Evolutionary conservation across 2,329 filamentous ascomycete species (phyloP).

Genomic region (Elsinoe ampelina): DNA sequence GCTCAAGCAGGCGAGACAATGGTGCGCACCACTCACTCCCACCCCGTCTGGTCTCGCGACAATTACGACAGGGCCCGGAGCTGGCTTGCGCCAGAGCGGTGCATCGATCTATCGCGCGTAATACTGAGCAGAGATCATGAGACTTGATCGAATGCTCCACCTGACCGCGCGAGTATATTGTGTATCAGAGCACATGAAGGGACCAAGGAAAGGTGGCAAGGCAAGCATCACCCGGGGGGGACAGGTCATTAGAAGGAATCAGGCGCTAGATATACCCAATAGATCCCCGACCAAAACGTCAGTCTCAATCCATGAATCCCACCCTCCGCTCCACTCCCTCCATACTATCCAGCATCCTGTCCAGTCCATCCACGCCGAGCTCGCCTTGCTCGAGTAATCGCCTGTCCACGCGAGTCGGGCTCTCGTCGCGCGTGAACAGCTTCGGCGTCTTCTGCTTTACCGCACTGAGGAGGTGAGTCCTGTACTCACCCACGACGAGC

Average conservation of each 20-base stretch:
- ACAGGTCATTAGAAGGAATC: neutral
- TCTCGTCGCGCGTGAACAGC: constrained; percentile 24
- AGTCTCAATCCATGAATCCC: constrained; percentile 4
- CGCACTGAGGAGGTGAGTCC: constrained; percentile 34
- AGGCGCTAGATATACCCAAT: neutral
- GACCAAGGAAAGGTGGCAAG: neutral
- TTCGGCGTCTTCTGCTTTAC: constrained; percentile 26
- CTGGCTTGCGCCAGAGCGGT: constrained; percentile 6
- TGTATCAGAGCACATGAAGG: neutral
- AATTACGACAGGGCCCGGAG: neutral
- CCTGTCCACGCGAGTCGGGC: constrained; percentile 29
- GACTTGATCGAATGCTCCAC: constrained; percentile 45
- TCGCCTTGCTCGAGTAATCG: constrained; percentile 35
- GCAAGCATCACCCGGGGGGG: neutral
- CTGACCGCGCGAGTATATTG: constrained; percentile 35
- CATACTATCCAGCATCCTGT: constrained; percentile 35
- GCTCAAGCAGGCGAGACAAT: neutral
- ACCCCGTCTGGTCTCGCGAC: neutral
- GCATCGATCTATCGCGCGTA: constrained; percentile 40
- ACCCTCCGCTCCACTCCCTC: constrained; percentile 20
- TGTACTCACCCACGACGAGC: constrained; percentile 36
- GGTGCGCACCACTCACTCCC: neutral
- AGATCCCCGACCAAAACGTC: neutral
- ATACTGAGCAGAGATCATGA: constrained; percentile 47
- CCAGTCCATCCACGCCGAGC: constrained; percentile 40